These are phyloP conservation scores for Lyophyllum decastes DNA, from an alignment of 768 basidiomycete species.

Conservation along the genomic window DNA sequence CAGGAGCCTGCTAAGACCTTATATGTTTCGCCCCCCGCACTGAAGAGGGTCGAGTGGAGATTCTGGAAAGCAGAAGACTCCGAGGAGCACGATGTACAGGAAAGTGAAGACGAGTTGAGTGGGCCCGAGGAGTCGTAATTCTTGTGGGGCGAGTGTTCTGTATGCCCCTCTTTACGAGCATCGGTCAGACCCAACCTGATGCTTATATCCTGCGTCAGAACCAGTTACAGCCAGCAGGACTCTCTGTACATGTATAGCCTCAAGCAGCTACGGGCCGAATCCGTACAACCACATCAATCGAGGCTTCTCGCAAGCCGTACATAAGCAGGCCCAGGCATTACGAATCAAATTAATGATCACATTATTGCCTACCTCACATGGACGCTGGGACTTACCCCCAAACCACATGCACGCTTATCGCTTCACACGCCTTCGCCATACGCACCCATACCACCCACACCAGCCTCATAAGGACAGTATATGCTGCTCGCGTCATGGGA, in stretches of 20 bases:
- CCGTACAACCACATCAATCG: background rate
- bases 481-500: background rate
- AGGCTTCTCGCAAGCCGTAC: background rate
- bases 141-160: too few relatives aligned
- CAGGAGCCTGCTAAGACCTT: slow-evolving; percentile 1
- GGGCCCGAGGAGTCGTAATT: background rate
- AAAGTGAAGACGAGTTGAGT: slow-evolving; percentile 13
- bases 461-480: background rate
- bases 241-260: too few relatives aligned
- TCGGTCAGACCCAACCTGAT: too few relatives aligned
- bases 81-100: slow-evolving; percentile 17
- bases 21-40: slow-evolving; percentile 28
- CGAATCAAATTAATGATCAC: background rate
- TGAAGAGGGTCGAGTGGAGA: slow-evolving; percentile 31
- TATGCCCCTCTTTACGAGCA: too few relatives aligned
- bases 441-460: too few relatives aligned
- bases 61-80: slow-evolving; percentile 23
- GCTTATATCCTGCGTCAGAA: too few relatives aligned
- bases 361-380: background rate
- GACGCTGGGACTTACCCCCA: background rate
- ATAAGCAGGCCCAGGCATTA: background rate
- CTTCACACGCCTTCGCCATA: background rate
- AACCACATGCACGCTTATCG: background rate
- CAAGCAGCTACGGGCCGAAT: too few relatives aligned
- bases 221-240: too few relatives aligned